Percentiles rank a stretch among this genome's conserved stretches.
phyloP scores from a whole-genome alignment of 73 alveolate species.

The Uronychia binucleata region DNA sequence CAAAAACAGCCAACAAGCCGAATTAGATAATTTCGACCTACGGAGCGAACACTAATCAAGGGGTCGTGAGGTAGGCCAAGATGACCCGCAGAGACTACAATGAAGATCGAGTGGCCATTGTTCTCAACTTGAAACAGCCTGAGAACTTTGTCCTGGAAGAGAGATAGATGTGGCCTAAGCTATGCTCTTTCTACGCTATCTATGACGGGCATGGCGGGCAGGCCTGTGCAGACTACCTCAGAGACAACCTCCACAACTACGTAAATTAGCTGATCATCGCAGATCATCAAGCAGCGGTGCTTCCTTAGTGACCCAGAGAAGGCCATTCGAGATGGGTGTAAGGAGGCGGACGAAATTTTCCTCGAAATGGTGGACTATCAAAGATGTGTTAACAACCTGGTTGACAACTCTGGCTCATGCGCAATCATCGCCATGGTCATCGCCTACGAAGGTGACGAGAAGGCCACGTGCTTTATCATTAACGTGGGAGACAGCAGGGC shows the following conservation, averaged over 20 bases:
- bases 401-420: conserved; percentile 73
- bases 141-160: conserved; percentile 8
- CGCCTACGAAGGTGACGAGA: conserved; percentile 63
- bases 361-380: conserved; percentile 49
- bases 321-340: conserved; percentile 63
- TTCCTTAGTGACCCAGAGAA: conserved; percentile 57
- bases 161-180: conserved; percentile 42
- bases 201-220: conserved; percentile 88
- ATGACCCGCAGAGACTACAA: conserved; percentile 55
- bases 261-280: conserved; percentile 22
- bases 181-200: conserved; percentile 69
- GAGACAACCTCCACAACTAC: conserved; percentile 75
- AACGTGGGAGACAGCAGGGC: conserved; percentile 98
- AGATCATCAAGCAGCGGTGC: conserved; percentile 48
- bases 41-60: conserved; percentile 85
- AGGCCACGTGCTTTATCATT: conserved; percentile 76
- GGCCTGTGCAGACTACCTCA: conserved; percentile 72
- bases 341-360: conserved; percentile 61
- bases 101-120: conserved; percentile 84
- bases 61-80: conserved; percentile 49
- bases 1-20: conserved; percentile 70
- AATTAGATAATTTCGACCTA: conserved; percentile 68
- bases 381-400: conserved; percentile 26
- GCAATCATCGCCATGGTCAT: conserved; percentile 62
- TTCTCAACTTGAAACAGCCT: conserved; percentile 67